phyloP scores from a whole-genome alignment of 1,139 yeast species.

The Debaryomyces udenii region DNA sequence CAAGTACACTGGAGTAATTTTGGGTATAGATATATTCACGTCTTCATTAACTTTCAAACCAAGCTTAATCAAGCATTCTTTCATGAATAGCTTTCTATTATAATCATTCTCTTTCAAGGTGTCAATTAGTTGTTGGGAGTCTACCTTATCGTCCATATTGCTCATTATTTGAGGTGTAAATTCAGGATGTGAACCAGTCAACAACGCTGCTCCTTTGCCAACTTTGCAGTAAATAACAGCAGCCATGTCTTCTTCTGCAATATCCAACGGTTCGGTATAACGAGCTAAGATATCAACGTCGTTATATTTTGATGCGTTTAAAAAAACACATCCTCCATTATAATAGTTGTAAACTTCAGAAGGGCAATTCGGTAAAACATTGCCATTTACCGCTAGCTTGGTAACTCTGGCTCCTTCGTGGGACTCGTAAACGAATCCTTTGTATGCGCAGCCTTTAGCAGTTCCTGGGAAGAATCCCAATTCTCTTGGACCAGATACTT shows the following conservation, averaged over 20 bases:
- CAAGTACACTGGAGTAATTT: conserved; percentile 64
- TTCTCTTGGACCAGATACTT: conserved; percentile 85
- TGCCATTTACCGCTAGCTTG: conserved; percentile 41
- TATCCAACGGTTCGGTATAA: conserved; percentile 50
- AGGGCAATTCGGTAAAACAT: conserved; percentile 28
- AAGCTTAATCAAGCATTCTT: conserved; percentile 54
- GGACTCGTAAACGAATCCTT: conserved; percentile 77
- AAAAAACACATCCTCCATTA: conserved; percentile 90
- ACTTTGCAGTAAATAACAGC: conserved; percentile 68
- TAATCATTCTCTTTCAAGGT: conserved; percentile 47
- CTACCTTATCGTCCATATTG: conserved; percentile 24
- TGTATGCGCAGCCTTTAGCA: conserved; percentile 78
- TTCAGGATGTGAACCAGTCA: conserved; percentile 94
- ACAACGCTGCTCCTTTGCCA: conserved; percentile 75
- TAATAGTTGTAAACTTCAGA: conserved; percentile 48
- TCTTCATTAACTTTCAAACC: conserved; percentile 69
- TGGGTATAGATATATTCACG: conserved; percentile 56
- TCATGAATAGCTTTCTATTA: conserved; percentile 57
- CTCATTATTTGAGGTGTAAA: conserved; percentile 60
- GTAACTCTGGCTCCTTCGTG: conserved; percentile 76
- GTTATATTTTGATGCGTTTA: conserved; percentile 62
- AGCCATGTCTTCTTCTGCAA: conserved; percentile 53
- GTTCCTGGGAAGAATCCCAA: conserved; percentile 79
- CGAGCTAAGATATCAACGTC: conserved; percentile 73
- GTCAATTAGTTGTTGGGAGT: conserved; percentile 39